Conservation (phyloP, 352 stramenopile genomes). For the Pythium myriotylum region DNA sequence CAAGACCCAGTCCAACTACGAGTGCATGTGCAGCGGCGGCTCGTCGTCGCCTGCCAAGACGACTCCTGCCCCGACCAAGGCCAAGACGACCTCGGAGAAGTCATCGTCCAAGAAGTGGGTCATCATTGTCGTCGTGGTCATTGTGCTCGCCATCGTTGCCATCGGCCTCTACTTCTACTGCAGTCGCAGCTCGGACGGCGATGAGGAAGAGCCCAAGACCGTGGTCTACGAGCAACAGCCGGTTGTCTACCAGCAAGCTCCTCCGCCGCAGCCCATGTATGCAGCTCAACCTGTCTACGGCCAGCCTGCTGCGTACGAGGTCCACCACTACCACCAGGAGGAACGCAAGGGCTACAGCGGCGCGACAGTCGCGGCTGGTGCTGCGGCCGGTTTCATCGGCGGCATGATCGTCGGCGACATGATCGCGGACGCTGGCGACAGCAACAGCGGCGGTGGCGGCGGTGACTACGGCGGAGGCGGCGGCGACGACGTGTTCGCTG, state of each 20-base stretch:
- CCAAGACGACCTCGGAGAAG: not conserved
- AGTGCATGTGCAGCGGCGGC: constrained; percentile 25
- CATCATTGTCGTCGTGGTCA: constrained; percentile 13
- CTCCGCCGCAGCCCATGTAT: constrained; percentile 6
- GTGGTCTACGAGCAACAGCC: too few relatives aligned
- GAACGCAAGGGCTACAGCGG: constrained; percentile 12
- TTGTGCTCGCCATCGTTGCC: constrained; percentile 16
- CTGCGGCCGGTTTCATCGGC: constrained; percentile 20
- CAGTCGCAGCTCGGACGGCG: constrained; percentile 5
- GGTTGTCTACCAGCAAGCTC: too few relatives aligned
- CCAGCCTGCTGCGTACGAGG: not conserved
- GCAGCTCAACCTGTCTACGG: constrained; percentile 18
- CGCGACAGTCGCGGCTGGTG: constrained; percentile 15
- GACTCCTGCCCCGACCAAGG: not conserved
- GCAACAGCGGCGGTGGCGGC: too few relatives aligned
- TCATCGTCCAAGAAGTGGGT: constrained; percentile 20
- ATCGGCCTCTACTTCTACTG: constrained; percentile 20
- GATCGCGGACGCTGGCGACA: constrained; percentile 22
- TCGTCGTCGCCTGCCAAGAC: not conserved
- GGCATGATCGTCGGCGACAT: constrained; percentile 28
- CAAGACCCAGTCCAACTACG: constrained; percentile 18
- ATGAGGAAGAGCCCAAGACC: not conserved
- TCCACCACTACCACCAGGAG: constrained; percentile 1
- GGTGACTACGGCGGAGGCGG: not conserved
- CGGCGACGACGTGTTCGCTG: constrained; percentile 23